A percentile compares a stretch with the other conserved stretches of the same genome.
These are phyloP conservation scores for Chaetomiaceae sp. DNA, from an alignment of 2,329 filamentous ascomycete species.

Conservation along the genomic window DNA sequence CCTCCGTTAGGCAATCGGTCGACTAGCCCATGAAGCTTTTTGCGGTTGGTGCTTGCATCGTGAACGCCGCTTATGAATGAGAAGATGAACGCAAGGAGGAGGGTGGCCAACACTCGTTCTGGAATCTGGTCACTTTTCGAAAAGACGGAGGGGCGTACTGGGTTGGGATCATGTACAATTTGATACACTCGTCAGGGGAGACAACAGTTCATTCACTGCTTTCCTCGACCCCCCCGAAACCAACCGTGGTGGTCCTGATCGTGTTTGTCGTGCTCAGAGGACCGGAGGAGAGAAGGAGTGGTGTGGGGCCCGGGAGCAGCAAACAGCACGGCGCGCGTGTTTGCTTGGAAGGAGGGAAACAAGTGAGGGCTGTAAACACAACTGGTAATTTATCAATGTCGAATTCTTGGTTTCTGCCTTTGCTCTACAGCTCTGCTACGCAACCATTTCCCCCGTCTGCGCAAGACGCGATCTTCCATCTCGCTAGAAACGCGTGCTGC, in stretches of 20 bases:
- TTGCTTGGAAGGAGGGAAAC: constrained; percentile 1
- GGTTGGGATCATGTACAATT: constrained; percentile 36
- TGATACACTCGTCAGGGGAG: constrained; percentile 31
- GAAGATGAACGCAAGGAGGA: constrained; percentile 17
- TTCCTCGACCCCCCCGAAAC: constrained; percentile 16
- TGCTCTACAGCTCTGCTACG: background rate
- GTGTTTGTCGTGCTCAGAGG: constrained; percentile 14
- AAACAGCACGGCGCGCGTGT: background rate
- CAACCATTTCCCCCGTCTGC: too few relatives aligned
- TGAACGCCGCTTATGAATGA: constrained; percentile 23
- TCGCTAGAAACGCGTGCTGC: too few relatives aligned
- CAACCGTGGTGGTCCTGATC: constrained; percentile 15
- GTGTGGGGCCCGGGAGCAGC: background rate
- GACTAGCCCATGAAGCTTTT: constrained; percentile 49
- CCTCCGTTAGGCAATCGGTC: constrained; percentile 51
- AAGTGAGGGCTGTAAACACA: constrained; percentile 16
- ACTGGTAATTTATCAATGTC: constrained; percentile 20
- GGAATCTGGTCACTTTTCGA: constrained; percentile 32
- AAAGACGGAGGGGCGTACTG: constrained; percentile 32
- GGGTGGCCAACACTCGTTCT: constrained; percentile 28
- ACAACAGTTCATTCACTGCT: constrained; percentile 25
- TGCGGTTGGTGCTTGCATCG: constrained; percentile 27
- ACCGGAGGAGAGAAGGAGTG: background rate
- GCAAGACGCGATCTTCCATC: too few relatives aligned
- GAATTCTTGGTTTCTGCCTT: constrained; percentile 12